Evolutionary conservation across 2,329 filamentous ascomycete genomes (phyloP), one percentile per base, ranked within the genome.

Genomic region (Orbilia oligospora): DNA sequence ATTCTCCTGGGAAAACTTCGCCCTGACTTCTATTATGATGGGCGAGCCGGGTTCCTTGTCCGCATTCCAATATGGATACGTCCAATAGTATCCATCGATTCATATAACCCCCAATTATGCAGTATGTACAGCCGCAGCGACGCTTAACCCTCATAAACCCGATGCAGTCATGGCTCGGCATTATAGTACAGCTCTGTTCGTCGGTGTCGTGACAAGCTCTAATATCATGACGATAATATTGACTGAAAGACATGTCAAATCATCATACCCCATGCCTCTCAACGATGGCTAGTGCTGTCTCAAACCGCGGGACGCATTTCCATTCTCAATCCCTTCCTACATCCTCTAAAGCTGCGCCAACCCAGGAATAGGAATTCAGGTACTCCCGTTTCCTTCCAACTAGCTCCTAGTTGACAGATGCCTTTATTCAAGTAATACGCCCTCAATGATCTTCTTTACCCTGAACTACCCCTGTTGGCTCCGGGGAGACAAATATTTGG

Each of bases 331-430:
- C 46, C 36, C 36, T 46, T 38, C 46, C 44, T 18, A 22, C 65
- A 70, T 46, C 41, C 61, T 61, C n/a, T 63, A 65, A 61, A 61
- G 71, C 73, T 77, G 66, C 73, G 73, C 73, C 73, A 61, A 20
- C 73, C 73, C 73, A 77, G 73, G 73, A 77, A 77, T 77, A 77
- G 73, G 58, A 33, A 61, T 67, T 77, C 73, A 77, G 73, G 73
- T 77, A 77, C 73, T 61, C 73, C 73, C 67, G 66, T 46, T 53
- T 61, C 58, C 5, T 24, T 46, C 41, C 27, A 49, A 16, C 33
- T 33, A 49, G 16, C 49, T 38, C 72, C 27, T 46, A 18, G 36
- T 48, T 53, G 30, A 36, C 49, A 65, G 48, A 22, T 66, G 30
- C 27, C 38, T 61, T 30, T 70, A 24, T 56, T 51, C 24, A 30